phyloP scores from a whole-genome alignment of 805 yeast genomes.

The Candida loeiensis region DNA sequence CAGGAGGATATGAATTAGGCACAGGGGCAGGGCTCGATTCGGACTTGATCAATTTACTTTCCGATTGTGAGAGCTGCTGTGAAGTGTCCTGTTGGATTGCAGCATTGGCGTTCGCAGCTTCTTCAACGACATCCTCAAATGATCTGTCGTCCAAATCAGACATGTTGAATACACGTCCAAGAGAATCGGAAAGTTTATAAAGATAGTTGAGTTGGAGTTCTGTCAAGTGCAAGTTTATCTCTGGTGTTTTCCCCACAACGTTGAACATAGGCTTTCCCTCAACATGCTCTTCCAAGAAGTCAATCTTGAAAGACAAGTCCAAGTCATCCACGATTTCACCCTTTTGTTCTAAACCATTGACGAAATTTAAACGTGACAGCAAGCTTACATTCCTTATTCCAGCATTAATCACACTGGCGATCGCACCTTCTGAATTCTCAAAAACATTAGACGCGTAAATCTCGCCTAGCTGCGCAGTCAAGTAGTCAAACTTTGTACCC shows the following conservation, averaged over 20 bases:
- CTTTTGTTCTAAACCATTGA: constrained; percentile 43
- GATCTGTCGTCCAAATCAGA: constrained; percentile 34
- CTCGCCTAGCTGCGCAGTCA: constrained; percentile 81
- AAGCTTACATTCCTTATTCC: constrained; percentile 73
- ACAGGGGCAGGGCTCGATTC: no score
- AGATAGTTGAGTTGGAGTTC: constrained; percentile 68
- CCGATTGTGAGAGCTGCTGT: neutral
- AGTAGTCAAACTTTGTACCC: constrained; percentile 46
- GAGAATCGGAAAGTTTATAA: constrained; percentile 49
- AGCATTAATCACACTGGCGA: constrained; percentile 55
- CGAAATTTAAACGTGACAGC: constrained; percentile 56
- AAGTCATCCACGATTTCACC: constrained; percentile 64
- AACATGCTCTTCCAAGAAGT: constrained; percentile 44
- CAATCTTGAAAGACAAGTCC: constrained; percentile 58
- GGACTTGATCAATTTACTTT: no score
- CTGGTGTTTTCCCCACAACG: constrained; percentile 57
- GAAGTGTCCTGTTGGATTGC: constrained; percentile 26
- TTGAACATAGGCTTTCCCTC: constrained; percentile 45
- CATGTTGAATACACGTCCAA: constrained; percentile 52
- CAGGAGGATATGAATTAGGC: constrained; percentile 19
- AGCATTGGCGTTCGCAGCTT: constrained; percentile 64
- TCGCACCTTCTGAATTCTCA: constrained; percentile 19
- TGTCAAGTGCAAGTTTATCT: constrained; percentile 61
- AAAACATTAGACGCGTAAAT: constrained; percentile 66
- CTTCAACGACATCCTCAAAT: constrained; percentile 52